Evolutionary conservation across 2,329 filamentous ascomycete genomes (phyloP).

Genomic region (Drechslerella stenobrocha): DNA sequence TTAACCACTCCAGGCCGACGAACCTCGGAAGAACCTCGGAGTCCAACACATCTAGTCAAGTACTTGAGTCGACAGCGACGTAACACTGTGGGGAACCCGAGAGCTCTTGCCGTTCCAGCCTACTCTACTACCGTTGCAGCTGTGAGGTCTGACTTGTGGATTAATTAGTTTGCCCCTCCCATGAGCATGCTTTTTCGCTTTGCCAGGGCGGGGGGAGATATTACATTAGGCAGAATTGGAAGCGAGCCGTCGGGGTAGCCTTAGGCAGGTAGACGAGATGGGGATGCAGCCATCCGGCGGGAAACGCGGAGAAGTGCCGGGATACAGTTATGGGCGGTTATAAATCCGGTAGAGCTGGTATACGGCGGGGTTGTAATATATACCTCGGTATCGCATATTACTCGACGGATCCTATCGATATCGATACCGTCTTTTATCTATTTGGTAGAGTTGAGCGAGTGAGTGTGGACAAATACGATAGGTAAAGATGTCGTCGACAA

Average conservation of each 20-base stretch:
- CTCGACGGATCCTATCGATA: too few species aligned
- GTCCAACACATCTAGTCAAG: too few species aligned
- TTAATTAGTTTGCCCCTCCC: too few species aligned
- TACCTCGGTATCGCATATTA: too few species aligned
- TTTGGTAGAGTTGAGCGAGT: not conserved
- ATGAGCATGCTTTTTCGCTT: too few species aligned
- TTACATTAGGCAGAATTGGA: conserved; percentile 45
- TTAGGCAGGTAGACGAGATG: conserved; percentile 31
- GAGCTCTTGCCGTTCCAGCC: too few species aligned
- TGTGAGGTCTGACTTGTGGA: too few species aligned
- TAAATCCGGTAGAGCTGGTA: too few species aligned
- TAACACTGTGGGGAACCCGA: not conserved
- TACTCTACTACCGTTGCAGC: too few species aligned
- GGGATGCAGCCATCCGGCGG: conserved; percentile 11
- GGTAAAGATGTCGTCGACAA: not conserved
- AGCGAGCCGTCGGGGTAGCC: conserved; percentile 10
- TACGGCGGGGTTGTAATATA: too few species aligned
- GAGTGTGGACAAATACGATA: not conserved
- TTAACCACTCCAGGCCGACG: conserved; percentile 14
- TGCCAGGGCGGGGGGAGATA: too few species aligned
- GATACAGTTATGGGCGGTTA: not conserved
- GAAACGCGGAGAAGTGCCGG: conserved; percentile 22
- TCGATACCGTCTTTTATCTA: too few species aligned
- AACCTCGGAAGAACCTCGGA: conserved; percentile 32
- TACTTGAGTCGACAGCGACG: not conserved